Conservation (phyloP, 306 rosid genomes). For the Cucurbita moschata region DNA sequence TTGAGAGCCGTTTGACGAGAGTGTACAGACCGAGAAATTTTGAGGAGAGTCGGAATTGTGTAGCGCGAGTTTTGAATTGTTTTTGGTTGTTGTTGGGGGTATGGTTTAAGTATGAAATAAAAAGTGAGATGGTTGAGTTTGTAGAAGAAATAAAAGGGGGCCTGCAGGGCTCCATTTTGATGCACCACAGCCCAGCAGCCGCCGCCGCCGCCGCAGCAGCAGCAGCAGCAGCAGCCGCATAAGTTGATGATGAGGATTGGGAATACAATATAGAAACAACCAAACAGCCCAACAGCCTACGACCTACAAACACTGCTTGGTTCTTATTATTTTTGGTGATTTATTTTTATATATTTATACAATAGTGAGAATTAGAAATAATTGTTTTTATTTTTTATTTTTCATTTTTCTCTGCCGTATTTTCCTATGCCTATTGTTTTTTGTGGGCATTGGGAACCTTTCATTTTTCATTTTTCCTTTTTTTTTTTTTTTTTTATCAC, state of each 20-base stretch:
- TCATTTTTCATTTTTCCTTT: conserved; percentile 12
- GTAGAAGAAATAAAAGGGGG: no score
- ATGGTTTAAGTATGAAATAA: background rate
- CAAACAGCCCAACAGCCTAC: background rate
- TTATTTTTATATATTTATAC: background rate
- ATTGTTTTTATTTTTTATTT: no score
- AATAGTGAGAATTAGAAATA: background rate
- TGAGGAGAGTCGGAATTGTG: background rate
- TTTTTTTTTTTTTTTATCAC: no score
- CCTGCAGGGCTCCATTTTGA: no score
- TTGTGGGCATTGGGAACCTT: conserved; percentile 45
- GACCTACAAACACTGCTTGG: background rate
- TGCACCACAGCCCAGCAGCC: no score
- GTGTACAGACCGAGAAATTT: conserved; percentile 22
- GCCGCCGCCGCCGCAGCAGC: no score
- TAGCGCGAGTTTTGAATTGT: background rate
- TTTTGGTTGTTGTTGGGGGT: background rate
- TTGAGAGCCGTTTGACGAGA: conserved; percentile 25
- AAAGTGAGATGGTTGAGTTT: background rate
- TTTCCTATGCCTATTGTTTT: conserved; percentile 39
- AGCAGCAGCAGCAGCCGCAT: no score
- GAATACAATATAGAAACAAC: background rate
- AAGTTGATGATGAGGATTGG: background rate
- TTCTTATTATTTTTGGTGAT: background rate
- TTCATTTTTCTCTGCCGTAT: background rate